A percentile compares a stretch with the other conserved stretches of the same genome.
Evolutionary conservation across 116 monocot genomes (phyloP).

Genomic region (Iris pallida): DNA sequence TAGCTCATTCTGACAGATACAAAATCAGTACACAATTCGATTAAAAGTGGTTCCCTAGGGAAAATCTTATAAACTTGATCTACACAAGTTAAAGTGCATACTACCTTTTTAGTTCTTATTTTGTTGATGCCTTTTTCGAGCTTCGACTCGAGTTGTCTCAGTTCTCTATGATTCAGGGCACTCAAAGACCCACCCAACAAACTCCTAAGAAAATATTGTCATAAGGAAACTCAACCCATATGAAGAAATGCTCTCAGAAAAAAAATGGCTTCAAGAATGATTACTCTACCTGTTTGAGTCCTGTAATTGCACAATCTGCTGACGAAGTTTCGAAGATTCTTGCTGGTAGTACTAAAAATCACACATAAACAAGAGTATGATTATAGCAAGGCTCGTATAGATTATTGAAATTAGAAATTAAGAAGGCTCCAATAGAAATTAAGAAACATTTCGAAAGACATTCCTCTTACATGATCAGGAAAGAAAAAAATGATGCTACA

Average conservation of each 20-base stretch:
- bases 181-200: conserved; percentile 43
- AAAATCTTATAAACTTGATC: too few relatives aligned
- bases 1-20: conserved; percentile 38
- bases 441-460: too few relatives aligned
- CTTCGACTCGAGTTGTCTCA: conserved; percentile 41
- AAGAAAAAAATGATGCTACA: too few relatives aligned
- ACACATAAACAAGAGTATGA: too few relatives aligned
- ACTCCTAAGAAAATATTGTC: conserved; percentile 18
- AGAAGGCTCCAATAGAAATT: too few relatives aligned
- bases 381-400: too few relatives aligned
- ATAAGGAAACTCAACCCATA: not conserved
- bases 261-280: not conserved
- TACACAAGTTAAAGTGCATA: too few relatives aligned
- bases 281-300: conserved; percentile 25
- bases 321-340: conserved; percentile 57
- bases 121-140: conserved; percentile 46
- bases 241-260: not conserved
- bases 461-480: too few relatives aligned
- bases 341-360: conserved; percentile 23
- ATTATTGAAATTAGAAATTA: too few relatives aligned
- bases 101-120: conserved; percentile 53
- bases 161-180: conserved; percentile 31
- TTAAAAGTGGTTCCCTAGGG: too few relatives aligned
- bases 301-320: conserved; percentile 56
- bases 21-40: not conserved